Conservation (phyloP, 2,329 filamentous ascomycete genomes). For the Pseudogymnoascus sp. region DNA sequence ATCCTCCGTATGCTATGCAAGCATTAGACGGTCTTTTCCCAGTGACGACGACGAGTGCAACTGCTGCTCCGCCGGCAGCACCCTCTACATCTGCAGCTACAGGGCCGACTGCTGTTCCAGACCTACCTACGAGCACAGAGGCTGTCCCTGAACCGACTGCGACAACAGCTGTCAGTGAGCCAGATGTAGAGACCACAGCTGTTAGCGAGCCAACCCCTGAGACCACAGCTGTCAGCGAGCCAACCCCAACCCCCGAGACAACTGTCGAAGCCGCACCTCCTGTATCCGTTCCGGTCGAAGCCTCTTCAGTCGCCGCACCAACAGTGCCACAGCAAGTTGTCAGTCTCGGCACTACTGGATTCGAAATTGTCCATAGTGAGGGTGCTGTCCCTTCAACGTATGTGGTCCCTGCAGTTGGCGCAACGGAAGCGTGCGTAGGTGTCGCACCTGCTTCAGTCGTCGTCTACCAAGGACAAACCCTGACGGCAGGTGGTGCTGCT, state of each 20-base stretch:
- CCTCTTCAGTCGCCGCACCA: not conserved
- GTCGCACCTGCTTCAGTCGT: not conserved
- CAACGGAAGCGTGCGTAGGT: not conserved
- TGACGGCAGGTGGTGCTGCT: not conserved
- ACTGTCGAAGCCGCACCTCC: no score
- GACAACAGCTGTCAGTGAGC: not conserved
- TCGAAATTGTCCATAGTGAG: not conserved
- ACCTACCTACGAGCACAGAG: not conserved
- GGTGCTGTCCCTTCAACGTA: not conserved
- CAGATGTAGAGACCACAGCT: not conserved
- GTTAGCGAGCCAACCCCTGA: not conserved
- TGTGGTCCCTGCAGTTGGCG: not conserved
- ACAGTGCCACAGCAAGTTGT: not conserved
- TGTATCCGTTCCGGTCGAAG: no score
- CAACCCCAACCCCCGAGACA: no score
- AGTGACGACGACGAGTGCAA: not conserved
- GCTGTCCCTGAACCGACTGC: not conserved
- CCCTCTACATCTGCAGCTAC: not conserved
- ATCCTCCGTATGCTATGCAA: slow-evolving; percentile 35
- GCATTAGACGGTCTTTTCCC: slow-evolving; percentile 20
- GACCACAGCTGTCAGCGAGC: no score
- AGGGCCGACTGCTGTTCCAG: not conserved
- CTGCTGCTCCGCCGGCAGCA: slow-evolving; percentile 35
- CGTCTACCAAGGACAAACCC: not conserved
- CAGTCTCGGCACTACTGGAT: not conserved